These are phyloP conservation scores for Sphaceloma murrayae DNA, from an alignment of 2,329 filamentous ascomycete species.

Conservation along the genomic window DNA sequence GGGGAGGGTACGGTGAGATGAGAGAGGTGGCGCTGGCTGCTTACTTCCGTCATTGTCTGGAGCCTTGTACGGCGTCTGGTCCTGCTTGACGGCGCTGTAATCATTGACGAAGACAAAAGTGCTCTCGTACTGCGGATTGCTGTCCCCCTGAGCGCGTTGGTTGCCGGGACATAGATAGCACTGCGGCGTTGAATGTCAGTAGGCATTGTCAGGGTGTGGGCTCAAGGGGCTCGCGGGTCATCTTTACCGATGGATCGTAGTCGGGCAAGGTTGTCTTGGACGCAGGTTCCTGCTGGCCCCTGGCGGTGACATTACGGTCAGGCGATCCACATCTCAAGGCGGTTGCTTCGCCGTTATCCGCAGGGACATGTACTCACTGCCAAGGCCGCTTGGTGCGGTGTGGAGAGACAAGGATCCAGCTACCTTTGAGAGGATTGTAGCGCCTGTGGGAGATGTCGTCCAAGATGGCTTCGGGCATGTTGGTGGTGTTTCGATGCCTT, in stretches of 20 bases:
- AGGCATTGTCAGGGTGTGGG: not conserved
- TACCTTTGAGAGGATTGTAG: conserved; percentile 83
- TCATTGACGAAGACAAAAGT: conserved; percentile 97
- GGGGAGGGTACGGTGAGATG: not conserved
- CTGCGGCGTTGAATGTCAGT: conserved; percentile 35
- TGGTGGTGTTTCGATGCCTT: conserved; percentile 15
- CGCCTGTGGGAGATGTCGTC: conserved; percentile 95
- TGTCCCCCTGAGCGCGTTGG: conserved; percentile 72
- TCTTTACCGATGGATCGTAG: conserved; percentile 59
- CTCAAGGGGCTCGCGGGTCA: not conserved
- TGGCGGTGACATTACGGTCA: conserved; percentile 19
- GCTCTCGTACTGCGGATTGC: conserved; percentile 74
- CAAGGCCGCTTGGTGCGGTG: conserved; percentile 95
- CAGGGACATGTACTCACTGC: conserved; percentile 55
- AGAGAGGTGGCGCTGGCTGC: conserved; percentile 18
- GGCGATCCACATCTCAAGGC: not conserved
- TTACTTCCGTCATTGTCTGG: conserved; percentile 42
- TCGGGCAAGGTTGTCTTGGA: conserved; percentile 49
- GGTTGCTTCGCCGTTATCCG: not conserved
- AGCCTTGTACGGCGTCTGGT: conserved; percentile 67
- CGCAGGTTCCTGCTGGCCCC: conserved; percentile 41
- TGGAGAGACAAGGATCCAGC: conserved; percentile 89
- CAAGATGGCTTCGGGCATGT: conserved; percentile 47
- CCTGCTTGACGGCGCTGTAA: conserved; percentile 91
- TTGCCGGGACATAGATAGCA: conserved; percentile 96